Evolutionary conservation across 345 rosid species (phyloP).

Genomic region (Geranium rotundifolium): DNA sequence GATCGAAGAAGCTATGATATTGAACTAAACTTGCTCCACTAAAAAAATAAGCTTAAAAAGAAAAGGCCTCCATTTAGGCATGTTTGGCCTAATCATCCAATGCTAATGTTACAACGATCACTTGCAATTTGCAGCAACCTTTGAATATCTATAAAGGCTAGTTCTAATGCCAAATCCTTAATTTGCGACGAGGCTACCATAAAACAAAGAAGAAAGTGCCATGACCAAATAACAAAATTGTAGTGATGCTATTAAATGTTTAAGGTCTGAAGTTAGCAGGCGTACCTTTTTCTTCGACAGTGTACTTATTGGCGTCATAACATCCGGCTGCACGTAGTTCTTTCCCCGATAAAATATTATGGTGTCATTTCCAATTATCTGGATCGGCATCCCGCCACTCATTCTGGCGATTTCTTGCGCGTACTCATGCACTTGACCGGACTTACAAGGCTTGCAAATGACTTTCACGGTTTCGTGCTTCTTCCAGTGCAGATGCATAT

Average conservation of each 20-base stretch:
- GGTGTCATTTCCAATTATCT: constrained; percentile 63
- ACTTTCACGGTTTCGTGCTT: constrained; percentile 92
- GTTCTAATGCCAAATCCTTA: not conserved
- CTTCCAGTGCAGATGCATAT: constrained; percentile 94
- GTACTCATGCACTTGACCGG: constrained; percentile 53
- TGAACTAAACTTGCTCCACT: not conserved
- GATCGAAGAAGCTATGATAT: not conserved
- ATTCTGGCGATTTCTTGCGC: constrained; percentile 71
- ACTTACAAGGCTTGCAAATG: constrained; percentile 71
- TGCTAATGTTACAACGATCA: not conserved
- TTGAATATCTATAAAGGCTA: not conserved
- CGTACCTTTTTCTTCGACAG: constrained; percentile 70
- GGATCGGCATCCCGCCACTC: constrained; percentile 82
- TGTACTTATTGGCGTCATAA: constrained; percentile 86
- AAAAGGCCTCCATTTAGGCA: not conserved
- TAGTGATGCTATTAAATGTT: not conserved
- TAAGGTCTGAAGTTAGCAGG: not conserved
- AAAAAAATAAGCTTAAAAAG: not conserved
- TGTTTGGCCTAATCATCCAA: not conserved
- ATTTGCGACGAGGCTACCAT: too few species aligned
- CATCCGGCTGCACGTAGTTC: constrained; percentile 74
- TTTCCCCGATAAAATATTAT: constrained; percentile 75
- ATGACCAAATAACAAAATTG: not conserved
- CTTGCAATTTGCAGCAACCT: not conserved
- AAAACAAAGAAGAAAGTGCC: not conserved